Conservation (phyloP, 2,329 filamentous ascomycete genomes). For the Ciborinia camelliae region DNA sequence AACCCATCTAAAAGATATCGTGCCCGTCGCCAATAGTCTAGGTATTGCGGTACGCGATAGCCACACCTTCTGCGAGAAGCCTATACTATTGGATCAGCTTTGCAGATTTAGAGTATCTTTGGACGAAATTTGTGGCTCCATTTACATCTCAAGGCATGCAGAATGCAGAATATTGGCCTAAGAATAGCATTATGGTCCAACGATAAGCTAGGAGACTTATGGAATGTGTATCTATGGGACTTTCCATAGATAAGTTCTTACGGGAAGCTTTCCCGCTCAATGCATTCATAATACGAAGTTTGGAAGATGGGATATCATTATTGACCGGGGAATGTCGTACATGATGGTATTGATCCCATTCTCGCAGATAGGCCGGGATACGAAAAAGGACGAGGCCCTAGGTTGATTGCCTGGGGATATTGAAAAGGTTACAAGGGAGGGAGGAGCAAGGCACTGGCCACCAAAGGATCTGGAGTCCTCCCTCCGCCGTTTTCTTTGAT, state of each 20-base stretch:
- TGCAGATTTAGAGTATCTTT: constrained; percentile 5
- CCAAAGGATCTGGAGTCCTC: not conserved
- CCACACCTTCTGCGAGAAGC: not conserved
- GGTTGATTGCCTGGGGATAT: not conserved
- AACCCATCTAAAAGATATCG: constrained; percentile 7
- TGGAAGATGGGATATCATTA: not conserved
- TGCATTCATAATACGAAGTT: not conserved
- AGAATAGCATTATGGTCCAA: constrained; percentile 12
- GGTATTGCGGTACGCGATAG: not conserved
- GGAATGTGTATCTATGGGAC: not conserved
- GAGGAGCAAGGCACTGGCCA: not conserved
- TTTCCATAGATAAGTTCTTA: not conserved
- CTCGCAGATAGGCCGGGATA: not conserved
- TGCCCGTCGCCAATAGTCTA: not conserved
- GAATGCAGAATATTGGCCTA: constrained; percentile 9
- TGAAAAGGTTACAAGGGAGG: not conserved
- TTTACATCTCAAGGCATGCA: not conserved
- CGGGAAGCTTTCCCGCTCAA: constrained; percentile 8
- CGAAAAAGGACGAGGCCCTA: not conserved
- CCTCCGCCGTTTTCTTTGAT: not conserved
- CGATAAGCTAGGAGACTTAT: constrained; percentile 7
- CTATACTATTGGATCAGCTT: constrained; percentile 11
- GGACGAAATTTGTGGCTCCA: constrained; percentile 1
- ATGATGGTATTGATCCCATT: not conserved
- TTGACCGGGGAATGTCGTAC: constrained; percentile 12